Conservation (phyloP, 2,329 filamentous ascomycete genomes). For the Curvularia eragrostidis region DNA sequence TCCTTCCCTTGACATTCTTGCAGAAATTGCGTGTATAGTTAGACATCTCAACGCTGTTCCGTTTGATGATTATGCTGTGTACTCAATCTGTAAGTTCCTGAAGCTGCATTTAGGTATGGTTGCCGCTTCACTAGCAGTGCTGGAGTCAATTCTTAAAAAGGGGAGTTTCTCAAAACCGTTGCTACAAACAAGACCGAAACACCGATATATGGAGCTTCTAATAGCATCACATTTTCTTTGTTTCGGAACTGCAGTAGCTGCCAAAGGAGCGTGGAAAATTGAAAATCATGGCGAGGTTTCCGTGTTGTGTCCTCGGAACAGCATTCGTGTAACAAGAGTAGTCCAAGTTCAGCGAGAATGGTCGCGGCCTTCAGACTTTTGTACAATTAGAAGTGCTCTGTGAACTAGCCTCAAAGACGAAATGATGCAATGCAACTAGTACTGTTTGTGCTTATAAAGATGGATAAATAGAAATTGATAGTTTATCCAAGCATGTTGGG, state of each 20-base stretch:
- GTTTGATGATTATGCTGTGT: constrained; percentile 37
- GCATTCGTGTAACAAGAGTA: not conserved
- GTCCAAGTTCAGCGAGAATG: not conserved
- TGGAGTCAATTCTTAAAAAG: constrained; percentile 43
- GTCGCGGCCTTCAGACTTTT: not conserved
- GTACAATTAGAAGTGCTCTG: not conserved
- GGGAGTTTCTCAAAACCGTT: constrained; percentile 34
- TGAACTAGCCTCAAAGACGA: not conserved
- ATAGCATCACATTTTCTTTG: not conserved
- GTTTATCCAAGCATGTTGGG: not conserved
- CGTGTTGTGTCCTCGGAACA: not conserved
- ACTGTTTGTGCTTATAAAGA: not conserved
- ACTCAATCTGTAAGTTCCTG: constrained; percentile 56
- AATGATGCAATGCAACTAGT: not conserved
- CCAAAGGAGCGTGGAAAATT: not conserved
- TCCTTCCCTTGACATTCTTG: constrained; percentile 51
- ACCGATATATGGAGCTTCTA: not conserved
- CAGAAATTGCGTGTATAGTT: constrained; percentile 53
- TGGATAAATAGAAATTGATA: not conserved
- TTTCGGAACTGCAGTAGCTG: not conserved
- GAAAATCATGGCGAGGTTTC: not conserved
- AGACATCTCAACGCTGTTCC: constrained; percentile 52
- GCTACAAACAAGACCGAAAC: not conserved
- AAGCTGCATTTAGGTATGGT: constrained; percentile 56
- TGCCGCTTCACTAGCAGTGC: constrained; percentile 52